Evolutionary conservation across 306 rosid species (phyloP).

Genomic region (Prunus campanulata): DNA sequence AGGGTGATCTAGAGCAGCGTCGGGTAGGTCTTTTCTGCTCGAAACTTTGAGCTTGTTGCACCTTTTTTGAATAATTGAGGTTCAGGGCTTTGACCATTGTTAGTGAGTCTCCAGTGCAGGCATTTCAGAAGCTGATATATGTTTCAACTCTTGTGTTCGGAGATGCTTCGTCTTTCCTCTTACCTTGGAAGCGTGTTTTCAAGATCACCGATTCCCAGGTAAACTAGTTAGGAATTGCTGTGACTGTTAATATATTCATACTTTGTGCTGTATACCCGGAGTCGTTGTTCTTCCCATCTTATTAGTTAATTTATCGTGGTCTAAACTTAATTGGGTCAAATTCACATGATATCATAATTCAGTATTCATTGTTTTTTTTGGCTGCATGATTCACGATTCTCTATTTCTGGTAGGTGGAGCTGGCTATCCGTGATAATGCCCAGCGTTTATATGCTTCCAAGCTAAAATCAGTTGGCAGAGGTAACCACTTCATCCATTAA

Average conservation of each 20-base stretch:
- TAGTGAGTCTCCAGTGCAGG: constrained; percentile 93
- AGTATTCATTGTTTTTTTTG: not conserved
- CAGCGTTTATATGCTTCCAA: constrained; percentile 76
- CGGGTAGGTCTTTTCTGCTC: constrained; percentile 63
- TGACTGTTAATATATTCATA: not conserved
- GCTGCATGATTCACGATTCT: constrained; percentile 8
- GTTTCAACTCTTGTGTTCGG: constrained; percentile 94
- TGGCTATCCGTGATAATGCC: constrained; percentile 94
- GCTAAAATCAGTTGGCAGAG: constrained; percentile 77
- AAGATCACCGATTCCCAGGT: constrained; percentile 95
- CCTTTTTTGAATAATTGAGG: constrained; percentile 15
- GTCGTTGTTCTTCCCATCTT: not conserved
- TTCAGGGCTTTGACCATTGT: constrained; percentile 74
- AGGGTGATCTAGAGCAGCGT: constrained; percentile 77
- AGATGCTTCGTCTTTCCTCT: constrained; percentile 92
- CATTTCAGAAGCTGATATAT: constrained; percentile 94
- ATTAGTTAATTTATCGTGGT: not conserved
- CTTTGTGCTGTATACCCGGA: not conserved
- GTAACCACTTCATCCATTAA: constrained; percentile 41
- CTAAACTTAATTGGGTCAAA: not conserved
- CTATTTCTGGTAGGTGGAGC: constrained; percentile 62
- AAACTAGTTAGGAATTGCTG: not conserved
- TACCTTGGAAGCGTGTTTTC: constrained; percentile 98
- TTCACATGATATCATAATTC: not conserved
- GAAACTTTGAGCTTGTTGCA: constrained; percentile 4